Evolutionary conservation across 78 protist genomes (phyloP).

Genomic region (Dictyostelium capitatum): DNA sequence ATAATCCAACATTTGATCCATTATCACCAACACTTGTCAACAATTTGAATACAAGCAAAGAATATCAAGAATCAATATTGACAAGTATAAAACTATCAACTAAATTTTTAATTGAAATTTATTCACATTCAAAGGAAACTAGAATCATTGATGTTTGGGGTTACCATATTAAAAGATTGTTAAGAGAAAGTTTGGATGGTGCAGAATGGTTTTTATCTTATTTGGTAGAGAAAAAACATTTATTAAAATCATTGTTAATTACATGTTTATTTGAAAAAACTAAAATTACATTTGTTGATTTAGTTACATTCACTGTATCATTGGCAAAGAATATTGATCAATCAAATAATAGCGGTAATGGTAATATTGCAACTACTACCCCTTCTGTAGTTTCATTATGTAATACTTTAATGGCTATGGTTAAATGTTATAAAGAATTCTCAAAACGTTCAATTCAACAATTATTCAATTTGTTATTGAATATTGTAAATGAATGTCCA

Average conservation of each 20-base stretch:
- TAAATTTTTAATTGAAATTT: conserved; percentile 55
- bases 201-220: conserved; percentile 59
- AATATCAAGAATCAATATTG: conserved; percentile 34
- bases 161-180: conserved; percentile 54
- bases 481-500: conserved; percentile 3
- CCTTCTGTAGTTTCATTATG: conserved; percentile 2
- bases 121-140: conserved; percentile 69
- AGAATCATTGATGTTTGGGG: conserved; percentile 68
- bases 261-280: conserved; percentile 69
- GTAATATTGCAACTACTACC: not conserved
- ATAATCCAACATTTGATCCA: conserved; percentile 69
- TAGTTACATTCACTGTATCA: conserved; percentile 34
- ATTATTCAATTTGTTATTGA: conserved; percentile 29
- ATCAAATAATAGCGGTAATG: not conserved
- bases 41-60: not conserved
- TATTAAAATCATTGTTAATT: not conserved
- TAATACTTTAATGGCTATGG: conserved; percentile 19
- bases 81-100: conserved; percentile 52
- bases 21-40: not conserved
- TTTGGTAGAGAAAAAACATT: not conserved
- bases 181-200: conserved; percentile 45
- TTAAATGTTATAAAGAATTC: conserved; percentile 36
- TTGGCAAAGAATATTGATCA: conserved; percentile 15
- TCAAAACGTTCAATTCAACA: conserved; percentile 46
- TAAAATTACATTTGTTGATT: conserved; percentile 33